These are phyloP conservation scores for Saccharomyces paradoxus DNA, from an alignment of 805 yeast species.

Conservation along the genomic window DNA sequence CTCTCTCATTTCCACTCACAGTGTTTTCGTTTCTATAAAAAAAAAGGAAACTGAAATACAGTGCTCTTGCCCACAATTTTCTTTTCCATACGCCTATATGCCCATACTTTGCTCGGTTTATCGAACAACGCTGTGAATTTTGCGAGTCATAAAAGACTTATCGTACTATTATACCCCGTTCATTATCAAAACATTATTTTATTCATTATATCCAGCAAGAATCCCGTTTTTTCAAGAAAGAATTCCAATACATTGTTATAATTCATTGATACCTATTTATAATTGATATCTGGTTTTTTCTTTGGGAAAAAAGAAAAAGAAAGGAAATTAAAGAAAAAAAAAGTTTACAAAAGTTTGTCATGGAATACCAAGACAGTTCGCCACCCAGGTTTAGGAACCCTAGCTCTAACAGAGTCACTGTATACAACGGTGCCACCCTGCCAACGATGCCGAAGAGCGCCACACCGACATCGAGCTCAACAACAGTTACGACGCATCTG, in stretches of 20 bases:
- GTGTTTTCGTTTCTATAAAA: background rate
- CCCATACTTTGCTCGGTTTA: background rate
- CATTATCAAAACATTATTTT: background rate
- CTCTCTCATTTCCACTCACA: background rate
- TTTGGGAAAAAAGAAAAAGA: background rate
- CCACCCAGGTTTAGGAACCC: background rate
- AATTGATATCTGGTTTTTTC: background rate
- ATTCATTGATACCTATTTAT: background rate
- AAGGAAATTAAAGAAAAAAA: background rate
- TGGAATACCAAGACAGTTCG: background rate
- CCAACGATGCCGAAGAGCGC: background rate
- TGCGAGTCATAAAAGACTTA: background rate
- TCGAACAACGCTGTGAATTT: background rate
- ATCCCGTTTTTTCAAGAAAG: background rate
- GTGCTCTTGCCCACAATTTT: background rate
- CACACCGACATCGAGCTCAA: conserved; percentile 1
- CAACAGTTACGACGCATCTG: background rate
- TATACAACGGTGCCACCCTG: background rate
- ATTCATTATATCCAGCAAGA: background rate
- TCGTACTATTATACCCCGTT: background rate
- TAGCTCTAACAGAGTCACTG: background rate
- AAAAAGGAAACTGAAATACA: background rate
- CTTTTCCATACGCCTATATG: background rate
- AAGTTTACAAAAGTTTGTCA: background rate
- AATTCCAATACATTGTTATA: background rate